Conservation (phyloP, 2,329 filamentous ascomycete species). For the Colletotrichum sp. region DNA sequence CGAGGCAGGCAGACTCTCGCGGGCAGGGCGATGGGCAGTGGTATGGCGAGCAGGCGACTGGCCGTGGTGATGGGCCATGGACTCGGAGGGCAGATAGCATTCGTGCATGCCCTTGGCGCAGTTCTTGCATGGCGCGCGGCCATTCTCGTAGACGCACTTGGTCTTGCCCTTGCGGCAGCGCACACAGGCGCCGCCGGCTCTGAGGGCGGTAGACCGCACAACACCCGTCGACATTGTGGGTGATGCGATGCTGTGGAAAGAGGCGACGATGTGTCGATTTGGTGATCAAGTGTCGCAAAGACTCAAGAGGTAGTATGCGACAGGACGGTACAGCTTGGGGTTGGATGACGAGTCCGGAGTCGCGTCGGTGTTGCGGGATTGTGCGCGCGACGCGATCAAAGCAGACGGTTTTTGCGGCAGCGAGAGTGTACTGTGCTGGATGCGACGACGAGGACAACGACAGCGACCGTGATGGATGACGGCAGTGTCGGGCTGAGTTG, state of each 20-base stretch:
- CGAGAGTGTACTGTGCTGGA: not conserved
- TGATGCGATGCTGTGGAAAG: not conserved
- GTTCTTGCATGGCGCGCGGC: slow-evolving; percentile 67
- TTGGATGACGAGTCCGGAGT: not conserved
- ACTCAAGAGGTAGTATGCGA: not conserved
- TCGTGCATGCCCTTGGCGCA: slow-evolving; percentile 69
- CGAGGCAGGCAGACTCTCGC: slow-evolving; percentile 61
- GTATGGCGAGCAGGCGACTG: slow-evolving; percentile 59
- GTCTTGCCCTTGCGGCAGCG: slow-evolving; percentile 70
- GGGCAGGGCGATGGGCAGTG: slow-evolving; percentile 53
- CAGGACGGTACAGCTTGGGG: not conserved
- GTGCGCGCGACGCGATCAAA: slow-evolving; percentile 7
- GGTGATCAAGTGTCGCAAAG: not conserved
- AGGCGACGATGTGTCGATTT: not conserved
- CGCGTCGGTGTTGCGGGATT: not conserved
- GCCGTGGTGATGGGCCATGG: slow-evolving; percentile 63
- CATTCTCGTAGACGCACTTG: slow-evolving; percentile 68
- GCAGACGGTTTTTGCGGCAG: not conserved
- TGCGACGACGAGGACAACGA: not conserved
- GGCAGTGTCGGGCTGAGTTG: not conserved
- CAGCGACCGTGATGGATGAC: not conserved
- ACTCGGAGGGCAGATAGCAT: slow-evolving; percentile 67
- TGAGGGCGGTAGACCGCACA: slow-evolving; percentile 63
- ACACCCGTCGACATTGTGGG: slow-evolving; percentile 49
- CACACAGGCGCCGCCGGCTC: slow-evolving; percentile 66